Base-by-base conservation (phyloP, 2,329 filamentous ascomycete species). In the Davidsoniella virescens region DNA sequence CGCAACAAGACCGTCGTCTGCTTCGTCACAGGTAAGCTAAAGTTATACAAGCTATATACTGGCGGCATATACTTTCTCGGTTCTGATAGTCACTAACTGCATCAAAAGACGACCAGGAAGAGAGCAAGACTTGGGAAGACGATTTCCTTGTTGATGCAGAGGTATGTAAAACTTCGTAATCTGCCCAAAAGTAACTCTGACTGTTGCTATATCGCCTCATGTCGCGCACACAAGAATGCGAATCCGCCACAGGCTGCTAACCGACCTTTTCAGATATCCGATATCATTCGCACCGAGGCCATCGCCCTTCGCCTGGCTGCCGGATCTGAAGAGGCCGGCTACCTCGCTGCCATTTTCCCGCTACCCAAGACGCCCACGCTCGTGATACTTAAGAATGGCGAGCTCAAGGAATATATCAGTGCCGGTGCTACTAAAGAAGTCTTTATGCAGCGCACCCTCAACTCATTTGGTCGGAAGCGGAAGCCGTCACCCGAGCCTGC, bases 271-370 rank as follows among this genome's bases (percentile, higher is more conserved):
- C 39, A 82, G 76, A 60, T 83, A 49, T 70, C 67, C 48, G 64
- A 66, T 48, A 59, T 78, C 25, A 69, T 92, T 52, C 65, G 69
- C 23, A 67, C 72, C 36, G 76, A 80, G 59, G 75, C 85, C 2
- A 70, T 95, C 17, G 66, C 82, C 6, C 69, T 95, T 18, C 76
- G 81, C 47, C 70, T 95, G 18, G 65, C 71, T 33, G 78, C 80
- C 16, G 84, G 81, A 18, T 87, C 84, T 2, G 75, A 83, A 56
- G 87, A 94, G 67, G 87, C 87, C 8, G 79, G 76, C 5, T 93
- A 87, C 59, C 70, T 96, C 12, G 75, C 80, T 8, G 84, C 85
- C 43, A 84, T 94, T 59, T 93, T 86, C 58, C 84, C 86, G 0
- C 68, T 94, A n/a, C 74, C 77, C 1, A 78, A 78, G 56, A 78